A percentile compares a stretch with the other conserved stretches of the same genome.
Conservation (phyloP, 2,329 filamentous ascomycete species). For the Colletotrichum acutatum region DNA sequence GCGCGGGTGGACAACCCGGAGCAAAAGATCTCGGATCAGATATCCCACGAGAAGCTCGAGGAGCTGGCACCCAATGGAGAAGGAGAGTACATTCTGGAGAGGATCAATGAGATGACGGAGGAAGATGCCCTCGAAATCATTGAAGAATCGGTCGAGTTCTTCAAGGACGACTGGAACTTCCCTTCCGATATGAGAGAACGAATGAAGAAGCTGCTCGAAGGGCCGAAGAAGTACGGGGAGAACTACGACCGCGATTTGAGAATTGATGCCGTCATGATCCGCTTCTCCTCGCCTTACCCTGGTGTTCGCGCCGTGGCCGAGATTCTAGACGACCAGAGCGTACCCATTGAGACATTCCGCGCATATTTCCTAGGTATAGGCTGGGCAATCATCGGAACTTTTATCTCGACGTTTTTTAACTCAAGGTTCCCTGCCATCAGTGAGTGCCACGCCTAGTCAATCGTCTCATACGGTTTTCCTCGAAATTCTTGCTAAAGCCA, state of each 20-base stretch:
- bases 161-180: slow-evolving; percentile 57
- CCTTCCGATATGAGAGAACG: slow-evolving; percentile 54
- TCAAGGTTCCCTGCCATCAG: slow-evolving; percentile 51
- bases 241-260: slow-evolving; percentile 54
- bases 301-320: slow-evolving; percentile 54
- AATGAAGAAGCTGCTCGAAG: slow-evolving; percentile 50
- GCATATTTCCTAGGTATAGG: slow-evolving; percentile 55
- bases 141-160: slow-evolving; percentile 49
- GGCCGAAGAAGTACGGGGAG: slow-evolving; percentile 52
- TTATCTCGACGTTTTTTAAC: slow-evolving; percentile 54
- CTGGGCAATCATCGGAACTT: slow-evolving; percentile 52
- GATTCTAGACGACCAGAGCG: slow-evolving; percentile 46
- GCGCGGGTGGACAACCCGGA: slow-evolving; percentile 12
- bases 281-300: slow-evolving; percentile 54
- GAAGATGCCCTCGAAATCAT: slow-evolving; percentile 55
- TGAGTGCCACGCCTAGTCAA: slow-evolving; percentile 31
- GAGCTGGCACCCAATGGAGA: slow-evolving; percentile 55
- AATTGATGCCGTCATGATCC: slow-evolving; percentile 52
- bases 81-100: slow-evolving; percentile 52
- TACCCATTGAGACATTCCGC: slow-evolving; percentile 53
- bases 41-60: slow-evolving; percentile 51
- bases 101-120: slow-evolving; percentile 54
- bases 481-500: not conserved
- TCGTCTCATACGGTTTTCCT: not conserved
- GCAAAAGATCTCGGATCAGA: slow-evolving; percentile 46